A percentile compares a stretch with the other conserved stretches of the same genome.
Conservation (phyloP, 495 filamentous ascomycete species). For the Thozetella sp. region DNA sequence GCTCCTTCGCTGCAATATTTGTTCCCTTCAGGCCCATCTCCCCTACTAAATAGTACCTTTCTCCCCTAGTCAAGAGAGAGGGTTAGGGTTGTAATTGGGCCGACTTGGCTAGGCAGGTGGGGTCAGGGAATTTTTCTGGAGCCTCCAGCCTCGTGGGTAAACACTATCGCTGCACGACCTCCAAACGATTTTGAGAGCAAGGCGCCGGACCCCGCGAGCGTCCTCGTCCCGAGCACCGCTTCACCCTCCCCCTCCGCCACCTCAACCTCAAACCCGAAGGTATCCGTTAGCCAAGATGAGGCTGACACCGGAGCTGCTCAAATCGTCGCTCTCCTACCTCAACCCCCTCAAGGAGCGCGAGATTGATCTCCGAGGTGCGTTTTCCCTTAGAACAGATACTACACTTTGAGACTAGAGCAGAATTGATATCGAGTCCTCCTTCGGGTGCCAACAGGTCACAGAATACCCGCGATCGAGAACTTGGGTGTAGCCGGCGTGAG, state of each 20-base stretch:
- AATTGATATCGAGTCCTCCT: constrained; percentile 75
- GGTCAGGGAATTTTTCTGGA: too few relatives aligned
- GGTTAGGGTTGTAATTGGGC: too few relatives aligned
- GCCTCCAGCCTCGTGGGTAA: too few relatives aligned
- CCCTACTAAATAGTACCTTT: too few relatives aligned
- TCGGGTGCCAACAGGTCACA: constrained; percentile 78
- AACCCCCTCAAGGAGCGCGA: constrained; percentile 98
- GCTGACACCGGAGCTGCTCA: constrained; percentile 91
- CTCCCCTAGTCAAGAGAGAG: too few relatives aligned
- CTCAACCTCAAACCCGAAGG: neutral
- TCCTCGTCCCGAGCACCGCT: neutral
- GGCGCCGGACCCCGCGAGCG: neutral
- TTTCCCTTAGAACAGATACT: constrained; percentile 87
- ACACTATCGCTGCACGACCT: too few relatives aligned
- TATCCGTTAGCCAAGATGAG: constrained; percentile 63
- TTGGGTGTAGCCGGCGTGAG: constrained; percentile 90
- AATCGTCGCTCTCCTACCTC: constrained; percentile 91
- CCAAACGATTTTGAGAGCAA: too few relatives aligned
- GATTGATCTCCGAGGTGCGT: constrained; percentile 99
- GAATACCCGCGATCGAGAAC: constrained; percentile 98
- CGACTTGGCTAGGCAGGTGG: too few relatives aligned
- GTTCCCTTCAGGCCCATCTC: too few relatives aligned
- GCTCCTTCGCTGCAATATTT: too few relatives aligned
- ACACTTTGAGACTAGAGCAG: constrained; percentile 73
- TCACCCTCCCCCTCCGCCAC: neutral